phyloP scores from a whole-genome alignment of 1,139 yeast species.

The Lodderomyces oxycetoniae region DNA sequence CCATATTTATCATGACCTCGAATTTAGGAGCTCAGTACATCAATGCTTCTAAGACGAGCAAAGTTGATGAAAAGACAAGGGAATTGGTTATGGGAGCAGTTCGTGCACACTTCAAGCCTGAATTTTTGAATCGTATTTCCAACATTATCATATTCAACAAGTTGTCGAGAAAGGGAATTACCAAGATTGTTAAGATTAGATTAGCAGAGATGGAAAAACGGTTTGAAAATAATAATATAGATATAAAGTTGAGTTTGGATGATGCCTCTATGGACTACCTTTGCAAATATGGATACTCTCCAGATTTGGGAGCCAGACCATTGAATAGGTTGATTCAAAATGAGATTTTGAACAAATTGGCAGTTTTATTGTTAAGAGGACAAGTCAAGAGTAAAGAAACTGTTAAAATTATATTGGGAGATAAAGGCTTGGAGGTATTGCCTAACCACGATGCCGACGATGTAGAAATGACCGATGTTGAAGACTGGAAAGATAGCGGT shows the following conservation, averaged over 20 bases:
- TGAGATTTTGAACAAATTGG: constrained; percentile 81
- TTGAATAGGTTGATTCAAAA: constrained; percentile 88
- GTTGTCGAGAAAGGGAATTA: constrained; percentile 83
- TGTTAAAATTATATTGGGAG: constrained; percentile 60
- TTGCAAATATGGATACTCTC: constrained; percentile 80
- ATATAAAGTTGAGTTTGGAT: constrained; percentile 62
- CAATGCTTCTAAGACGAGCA: constrained; percentile 60
- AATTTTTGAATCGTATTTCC: constrained; percentile 91
- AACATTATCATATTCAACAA: constrained; percentile 91
- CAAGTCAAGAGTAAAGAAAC: constrained; percentile 85
- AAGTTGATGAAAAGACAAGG: constrained; percentile 61
- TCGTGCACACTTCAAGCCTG: constrained; percentile 93
- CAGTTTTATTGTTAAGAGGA: constrained; percentile 81
- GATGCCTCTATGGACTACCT: constrained; percentile 76
- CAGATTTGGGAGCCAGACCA: constrained; percentile 96
- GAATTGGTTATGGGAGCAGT: constrained; percentile 81
- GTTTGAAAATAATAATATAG: constrained; percentile 78
- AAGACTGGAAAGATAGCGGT: constrained; percentile 54
- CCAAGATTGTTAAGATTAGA: constrained; percentile 85
- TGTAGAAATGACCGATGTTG: constrained; percentile 52
- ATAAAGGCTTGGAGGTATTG: constrained; percentile 65
- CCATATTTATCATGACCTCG: constrained; percentile 93
- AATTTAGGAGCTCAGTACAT: constrained; percentile 93
- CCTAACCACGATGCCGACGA: constrained; percentile 80
- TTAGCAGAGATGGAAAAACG: constrained; percentile 78